These are phyloP conservation scores for Scleroderma bovista DNA, from an alignment of 768 basidiomycete genomes.

Conservation along the genomic window DNA sequence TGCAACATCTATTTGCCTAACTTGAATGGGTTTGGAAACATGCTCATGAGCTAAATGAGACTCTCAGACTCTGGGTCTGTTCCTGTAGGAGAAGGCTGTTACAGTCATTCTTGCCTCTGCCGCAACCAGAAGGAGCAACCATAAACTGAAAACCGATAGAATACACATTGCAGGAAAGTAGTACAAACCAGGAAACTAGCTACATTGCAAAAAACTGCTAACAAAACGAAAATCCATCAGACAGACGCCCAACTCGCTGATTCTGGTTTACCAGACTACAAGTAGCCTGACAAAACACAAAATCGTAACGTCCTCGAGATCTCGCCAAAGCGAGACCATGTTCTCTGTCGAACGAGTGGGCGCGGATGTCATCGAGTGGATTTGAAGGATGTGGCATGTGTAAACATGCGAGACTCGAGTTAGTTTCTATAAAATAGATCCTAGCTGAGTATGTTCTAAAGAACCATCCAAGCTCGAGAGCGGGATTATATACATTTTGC, in stretches of 20 bases:
- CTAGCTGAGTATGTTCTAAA: slow-evolving; percentile 75
- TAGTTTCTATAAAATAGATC: slow-evolving; percentile 78
- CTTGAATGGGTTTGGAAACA: too few species aligned
- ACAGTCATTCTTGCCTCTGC: too few species aligned
- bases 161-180: too few species aligned
- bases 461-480: slow-evolving; percentile 22
- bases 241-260: slow-evolving; percentile 58
- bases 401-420: slow-evolving; percentile 78
- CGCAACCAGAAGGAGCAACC: too few species aligned
- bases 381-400: slow-evolving; percentile 67
- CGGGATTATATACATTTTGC: slow-evolving; percentile 29
- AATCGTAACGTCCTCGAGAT: slow-evolving; percentile 67
- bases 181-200: too few species aligned
- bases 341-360: slow-evolving; percentile 67
- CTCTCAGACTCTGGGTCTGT: too few species aligned
- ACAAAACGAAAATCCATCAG: slow-evolving; percentile 44
- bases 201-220: too few species aligned
- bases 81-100: too few species aligned
- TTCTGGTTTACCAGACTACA: slow-evolving; percentile 22
- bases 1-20: too few species aligned
- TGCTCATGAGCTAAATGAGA: too few species aligned
- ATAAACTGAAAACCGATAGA: too few species aligned
- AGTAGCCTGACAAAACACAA: slow-evolving; percentile 21
- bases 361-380: slow-evolving; percentile 65
- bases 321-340: slow-evolving; percentile 35